phyloP scores from a whole-genome alignment of 2,329 filamentous ascomycete genomes.

The Fusarium sp. region DNA sequence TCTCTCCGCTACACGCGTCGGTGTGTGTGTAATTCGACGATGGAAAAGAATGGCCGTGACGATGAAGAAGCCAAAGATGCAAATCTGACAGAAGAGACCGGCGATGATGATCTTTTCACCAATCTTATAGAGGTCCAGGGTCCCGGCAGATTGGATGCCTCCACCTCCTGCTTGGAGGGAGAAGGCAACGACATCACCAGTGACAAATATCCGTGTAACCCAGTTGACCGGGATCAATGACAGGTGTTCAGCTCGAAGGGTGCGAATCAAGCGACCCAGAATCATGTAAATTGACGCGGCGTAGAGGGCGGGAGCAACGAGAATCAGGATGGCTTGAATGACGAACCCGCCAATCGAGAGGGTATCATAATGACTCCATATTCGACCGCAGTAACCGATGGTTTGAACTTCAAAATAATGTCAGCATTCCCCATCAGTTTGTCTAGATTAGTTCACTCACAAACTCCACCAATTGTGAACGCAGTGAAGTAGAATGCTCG shows the following conservation, averaged over 20 bases:
- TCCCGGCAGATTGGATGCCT: constrained; percentile 41
- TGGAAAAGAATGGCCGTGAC: constrained; percentile 59
- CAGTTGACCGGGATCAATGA: constrained; percentile 4
- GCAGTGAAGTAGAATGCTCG: neutral
- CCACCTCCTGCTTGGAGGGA: constrained; percentile 25
- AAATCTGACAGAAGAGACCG: constrained; percentile 65
- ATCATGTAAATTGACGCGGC: constrained; percentile 14
- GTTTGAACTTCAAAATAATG: neutral
- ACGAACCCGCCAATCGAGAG: neutral
- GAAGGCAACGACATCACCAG: constrained; percentile 28
- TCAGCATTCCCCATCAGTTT: neutral
- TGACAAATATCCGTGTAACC: constrained; percentile 33
- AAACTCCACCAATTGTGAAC: neutral
- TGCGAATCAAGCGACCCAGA: neutral
- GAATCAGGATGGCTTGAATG: constrained; percentile 7
- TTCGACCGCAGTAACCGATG: neutral
- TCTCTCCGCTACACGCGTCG: neutral
- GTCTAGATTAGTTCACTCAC: neutral
- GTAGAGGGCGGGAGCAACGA: constrained; percentile 10
- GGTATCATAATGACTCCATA: neutral
- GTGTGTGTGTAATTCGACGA: constrained; percentile 12
- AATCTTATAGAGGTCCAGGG: constrained; percentile 37
- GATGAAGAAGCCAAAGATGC: constrained; percentile 66
- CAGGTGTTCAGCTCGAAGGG: neutral
- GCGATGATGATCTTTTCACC: constrained; percentile 61